These are phyloP conservation scores for Melampsora americana DNA, from an alignment of 1,284 basidiomycete species.

Conservation along the genomic window DNA sequence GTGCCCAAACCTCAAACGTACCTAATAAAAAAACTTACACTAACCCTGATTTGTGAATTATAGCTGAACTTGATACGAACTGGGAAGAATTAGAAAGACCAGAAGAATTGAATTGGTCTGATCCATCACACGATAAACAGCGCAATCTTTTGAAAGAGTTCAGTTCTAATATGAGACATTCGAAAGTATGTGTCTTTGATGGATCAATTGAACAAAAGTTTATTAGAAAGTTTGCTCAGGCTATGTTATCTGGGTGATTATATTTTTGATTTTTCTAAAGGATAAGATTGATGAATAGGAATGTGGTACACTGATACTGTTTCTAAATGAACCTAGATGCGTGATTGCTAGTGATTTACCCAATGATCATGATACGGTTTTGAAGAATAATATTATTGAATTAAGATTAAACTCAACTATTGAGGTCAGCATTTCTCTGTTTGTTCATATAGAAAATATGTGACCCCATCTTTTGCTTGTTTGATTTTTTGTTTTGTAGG, in stretches of 20 bases:
- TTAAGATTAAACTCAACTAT: not conserved
- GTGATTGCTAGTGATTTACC: slow-evolving; percentile 12
- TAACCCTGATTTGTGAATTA: not conserved
- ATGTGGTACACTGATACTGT: too few species aligned
- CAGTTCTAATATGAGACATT: not conserved
- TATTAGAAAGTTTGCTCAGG: not conserved
- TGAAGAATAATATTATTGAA: slow-evolving; percentile 2
- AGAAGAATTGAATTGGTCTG: not conserved
- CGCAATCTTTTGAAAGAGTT: not conserved
- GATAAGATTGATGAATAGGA: too few species aligned
- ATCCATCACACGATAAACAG: not conserved
- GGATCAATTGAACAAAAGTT: not conserved
- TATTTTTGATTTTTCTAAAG: not conserved
- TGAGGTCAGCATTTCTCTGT: not conserved
- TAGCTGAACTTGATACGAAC: not conserved
- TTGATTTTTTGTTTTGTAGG: not conserved
- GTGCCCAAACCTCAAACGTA: not conserved
- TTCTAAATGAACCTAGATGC: not conserved
- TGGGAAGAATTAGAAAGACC: not conserved
- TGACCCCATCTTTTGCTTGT: not conserved
- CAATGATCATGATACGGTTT: not conserved
- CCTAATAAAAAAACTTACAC: not conserved
- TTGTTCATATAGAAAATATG: too few species aligned
- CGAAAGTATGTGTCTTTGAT: not conserved
- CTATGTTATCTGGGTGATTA: not conserved